phyloP scores from a whole-genome alignment of 2,329 filamentous ascomycete genomes.

The Stenocarpella maydis region DNA sequence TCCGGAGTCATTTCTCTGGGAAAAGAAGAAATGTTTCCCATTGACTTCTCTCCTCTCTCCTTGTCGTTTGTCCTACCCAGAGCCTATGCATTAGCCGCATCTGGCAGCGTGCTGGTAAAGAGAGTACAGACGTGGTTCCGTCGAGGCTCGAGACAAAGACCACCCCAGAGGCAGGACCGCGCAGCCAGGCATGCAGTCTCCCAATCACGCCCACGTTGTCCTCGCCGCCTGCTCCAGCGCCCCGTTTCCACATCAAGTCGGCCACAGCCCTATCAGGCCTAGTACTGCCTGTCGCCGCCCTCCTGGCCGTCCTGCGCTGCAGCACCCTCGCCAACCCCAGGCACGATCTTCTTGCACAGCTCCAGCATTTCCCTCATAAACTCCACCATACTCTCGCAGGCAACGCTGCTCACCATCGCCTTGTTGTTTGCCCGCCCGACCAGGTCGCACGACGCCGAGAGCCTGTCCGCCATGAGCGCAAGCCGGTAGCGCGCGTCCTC shows the following conservation, averaged over 20 bases:
- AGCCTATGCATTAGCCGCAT: background rate
- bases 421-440: background rate
- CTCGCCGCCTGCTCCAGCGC: background rate
- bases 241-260: background rate
- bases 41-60: too few relatives aligned
- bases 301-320: background rate
- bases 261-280: background rate
- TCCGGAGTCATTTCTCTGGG: background rate
- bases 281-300: background rate
- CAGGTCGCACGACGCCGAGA: constrained; percentile 5
- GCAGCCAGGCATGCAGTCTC: background rate
- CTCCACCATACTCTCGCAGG: constrained; percentile 26
- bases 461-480: constrained; percentile 5
- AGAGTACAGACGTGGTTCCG: background rate
- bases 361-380: constrained; percentile 25
- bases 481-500: background rate
- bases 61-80: background rate
- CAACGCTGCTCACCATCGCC: background rate
- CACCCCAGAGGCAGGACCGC: background rate
- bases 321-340: background rate
- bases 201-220: background rate
- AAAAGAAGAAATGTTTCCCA: background rate
- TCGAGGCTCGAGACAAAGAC: background rate
- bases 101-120: background rate
- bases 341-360: background rate